Percentiles rank a stretch among this genome's conserved stretches.
phyloP scores from a whole-genome alignment of 1,284 basidiomycete species.

The Laetiporus sulphureus region DNA sequence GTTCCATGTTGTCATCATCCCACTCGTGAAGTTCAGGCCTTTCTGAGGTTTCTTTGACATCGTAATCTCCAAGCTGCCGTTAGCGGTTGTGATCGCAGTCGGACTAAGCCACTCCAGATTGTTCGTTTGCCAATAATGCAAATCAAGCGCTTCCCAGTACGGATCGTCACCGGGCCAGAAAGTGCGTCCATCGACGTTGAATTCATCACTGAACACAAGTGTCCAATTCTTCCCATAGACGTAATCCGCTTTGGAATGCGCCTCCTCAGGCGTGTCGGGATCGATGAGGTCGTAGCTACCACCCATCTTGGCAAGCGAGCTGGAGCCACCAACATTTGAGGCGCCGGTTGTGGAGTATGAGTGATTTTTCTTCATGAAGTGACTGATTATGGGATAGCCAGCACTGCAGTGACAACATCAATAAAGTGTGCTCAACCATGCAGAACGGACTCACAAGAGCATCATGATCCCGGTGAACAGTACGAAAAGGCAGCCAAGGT shows the following conservation, averaged over 20 bases:
- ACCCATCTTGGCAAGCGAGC: constrained; percentile 59
- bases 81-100: constrained; percentile 67
- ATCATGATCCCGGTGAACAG: constrained; percentile 56
- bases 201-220: constrained; percentile 88
- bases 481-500: constrained; percentile 71
- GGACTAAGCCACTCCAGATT: constrained; percentile 78
- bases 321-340: constrained; percentile 76
- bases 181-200: constrained; percentile 72
- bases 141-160: constrained; percentile 65
- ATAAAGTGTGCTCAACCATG: neutral
- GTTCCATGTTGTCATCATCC: constrained; percentile 75
- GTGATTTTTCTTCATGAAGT: constrained; percentile 51
- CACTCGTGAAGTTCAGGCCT: constrained; percentile 70
- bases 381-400: constrained; percentile 77
- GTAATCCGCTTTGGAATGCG: constrained; percentile 54
- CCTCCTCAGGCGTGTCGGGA: constrained; percentile 63
- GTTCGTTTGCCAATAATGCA: constrained; percentile 61
- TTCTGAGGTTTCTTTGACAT: constrained; percentile 62
- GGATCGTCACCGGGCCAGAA: constrained; percentile 69
- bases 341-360: constrained; percentile 52
- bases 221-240: constrained; percentile 43
- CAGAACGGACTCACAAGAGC: constrained; percentile 54
- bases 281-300: constrained; percentile 74
- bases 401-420: constrained; percentile 37
- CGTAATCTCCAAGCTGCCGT: constrained; percentile 79